These are phyloP conservation scores for Boletus edulis DNA, from an alignment of 768 basidiomycete species.

Conservation along the genomic window DNA sequence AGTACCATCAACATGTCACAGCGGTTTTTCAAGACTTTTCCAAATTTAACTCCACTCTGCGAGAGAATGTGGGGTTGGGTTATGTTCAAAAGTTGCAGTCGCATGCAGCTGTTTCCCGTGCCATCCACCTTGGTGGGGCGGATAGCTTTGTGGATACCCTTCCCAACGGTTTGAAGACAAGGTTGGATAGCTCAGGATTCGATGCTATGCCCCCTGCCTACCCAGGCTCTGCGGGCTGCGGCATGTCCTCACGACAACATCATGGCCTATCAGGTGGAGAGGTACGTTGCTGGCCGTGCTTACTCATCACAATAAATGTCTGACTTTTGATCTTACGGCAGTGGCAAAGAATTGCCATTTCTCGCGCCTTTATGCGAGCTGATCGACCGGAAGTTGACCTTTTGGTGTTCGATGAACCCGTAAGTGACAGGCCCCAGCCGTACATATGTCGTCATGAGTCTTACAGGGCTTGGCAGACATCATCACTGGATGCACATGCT, in stretches of 20 bases:
- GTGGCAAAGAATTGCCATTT: constrained; percentile 88
- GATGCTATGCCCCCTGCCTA: constrained; percentile 41
- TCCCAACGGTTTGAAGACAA: constrained; percentile 72
- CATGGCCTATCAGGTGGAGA: constrained; percentile 85
- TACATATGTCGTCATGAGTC: constrained; percentile 3
- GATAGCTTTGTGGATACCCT: constrained; percentile 61
- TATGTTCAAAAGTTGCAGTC: constrained; percentile 61
- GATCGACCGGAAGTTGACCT: constrained; percentile 72
- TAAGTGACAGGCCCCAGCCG: constrained; percentile 33
- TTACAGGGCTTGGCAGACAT: constrained; percentile 48
- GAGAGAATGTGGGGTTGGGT: constrained; percentile 87
- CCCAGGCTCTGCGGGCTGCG: constrained; percentile 29
- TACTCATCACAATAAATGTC: constrained; percentile 11
- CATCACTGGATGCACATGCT: constrained; percentile 75
- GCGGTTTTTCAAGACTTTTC: constrained; percentile 87
- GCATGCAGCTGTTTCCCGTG: constrained; percentile 54
- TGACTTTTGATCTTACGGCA: constrained; percentile 31
- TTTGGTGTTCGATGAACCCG: constrained; percentile 83
- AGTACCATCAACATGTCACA: constrained; percentile 73
- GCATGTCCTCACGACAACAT: constrained; percentile 36
- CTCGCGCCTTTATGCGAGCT: constrained; percentile 85
- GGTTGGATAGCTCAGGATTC: constrained; percentile 61
- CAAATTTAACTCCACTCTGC: constrained; percentile 71
- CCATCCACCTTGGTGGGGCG: constrained; percentile 73
- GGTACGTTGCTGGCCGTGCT: constrained; percentile 40